These are phyloP conservation scores for Hansfordia pulvinata DNA, from an alignment of 2,329 filamentous ascomycete genomes.

Conservation along the genomic window DNA sequence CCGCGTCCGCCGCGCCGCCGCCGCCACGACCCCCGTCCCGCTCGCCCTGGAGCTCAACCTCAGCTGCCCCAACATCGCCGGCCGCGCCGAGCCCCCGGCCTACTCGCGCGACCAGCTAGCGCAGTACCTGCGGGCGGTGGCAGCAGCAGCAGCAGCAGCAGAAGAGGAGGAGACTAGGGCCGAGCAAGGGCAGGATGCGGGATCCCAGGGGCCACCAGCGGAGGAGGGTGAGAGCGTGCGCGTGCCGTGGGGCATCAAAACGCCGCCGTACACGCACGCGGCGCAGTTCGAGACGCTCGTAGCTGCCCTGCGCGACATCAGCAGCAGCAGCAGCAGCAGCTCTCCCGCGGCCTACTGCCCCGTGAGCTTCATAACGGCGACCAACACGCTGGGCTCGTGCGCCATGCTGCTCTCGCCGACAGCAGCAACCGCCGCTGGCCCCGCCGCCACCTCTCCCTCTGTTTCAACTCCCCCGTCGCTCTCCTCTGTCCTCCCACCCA, in stretches of 20 bases:
- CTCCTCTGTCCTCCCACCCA: conserved; percentile 9
- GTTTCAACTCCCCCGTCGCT: conserved; percentile 19
- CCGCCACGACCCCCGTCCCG: conserved; percentile 28
- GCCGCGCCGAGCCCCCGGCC: conserved; percentile 56
- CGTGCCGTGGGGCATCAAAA: conserved; percentile 53
- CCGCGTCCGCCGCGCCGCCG: conserved; percentile 28
- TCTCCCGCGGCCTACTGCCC: no score
- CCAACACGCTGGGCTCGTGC: conserved; percentile 60
- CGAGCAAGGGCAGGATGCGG: no score
- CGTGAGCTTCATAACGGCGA: conserved; percentile 58
- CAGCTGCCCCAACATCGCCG: conserved; percentile 62
- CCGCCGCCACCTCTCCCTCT: no score
- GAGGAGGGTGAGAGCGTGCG: background rate
- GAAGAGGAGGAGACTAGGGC: no score
- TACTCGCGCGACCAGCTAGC: conserved; percentile 40
- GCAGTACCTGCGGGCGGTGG: conserved; percentile 39
- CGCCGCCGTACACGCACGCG: conserved; percentile 61
- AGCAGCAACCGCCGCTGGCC: no score
- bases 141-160: conserved; percentile 12
- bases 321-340: conserved; percentile 8
- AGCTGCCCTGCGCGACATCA: conserved; percentile 26
- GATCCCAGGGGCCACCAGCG: background rate
- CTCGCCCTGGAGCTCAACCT: conserved; percentile 67
- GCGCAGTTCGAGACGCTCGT: conserved; percentile 49
- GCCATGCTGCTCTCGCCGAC: no score